phyloP scores from a whole-genome alignment of 768 basidiomycete species.

The Lentinula raphanica region DNA sequence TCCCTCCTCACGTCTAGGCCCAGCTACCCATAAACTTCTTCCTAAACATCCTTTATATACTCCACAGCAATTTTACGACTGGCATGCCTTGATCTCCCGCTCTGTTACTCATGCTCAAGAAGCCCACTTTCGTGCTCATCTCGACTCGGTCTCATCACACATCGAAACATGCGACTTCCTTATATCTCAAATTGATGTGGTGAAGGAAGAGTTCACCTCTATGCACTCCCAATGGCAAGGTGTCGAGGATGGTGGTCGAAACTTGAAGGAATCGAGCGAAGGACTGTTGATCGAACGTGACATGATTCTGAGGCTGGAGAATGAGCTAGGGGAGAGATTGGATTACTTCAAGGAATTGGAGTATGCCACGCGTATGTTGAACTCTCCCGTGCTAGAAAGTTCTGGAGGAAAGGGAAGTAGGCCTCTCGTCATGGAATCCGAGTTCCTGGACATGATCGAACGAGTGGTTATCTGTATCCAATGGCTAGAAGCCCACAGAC shows the following conservation, averaged over 20 bases:
- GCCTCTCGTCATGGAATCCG: constrained; percentile 81
- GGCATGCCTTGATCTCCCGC: constrained; percentile 86
- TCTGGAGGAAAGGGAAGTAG: constrained; percentile 43
- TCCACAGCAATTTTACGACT: constrained; percentile 95
- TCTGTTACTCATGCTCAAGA: constrained; percentile 93
- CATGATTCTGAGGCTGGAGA: constrained; percentile 67
- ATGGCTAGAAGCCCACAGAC: constrained; percentile 79
- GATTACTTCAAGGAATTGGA: constrained; percentile 97
- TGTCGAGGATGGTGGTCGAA: constrained; percentile 91
- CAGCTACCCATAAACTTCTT: constrained; percentile 52
- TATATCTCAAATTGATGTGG: constrained; percentile 63
- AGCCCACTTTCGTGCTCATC: constrained; percentile 83
- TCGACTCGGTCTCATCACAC: constrained; percentile 71
- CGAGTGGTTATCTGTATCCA: constrained; percentile 92
- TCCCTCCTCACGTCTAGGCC: constrained; percentile 31
- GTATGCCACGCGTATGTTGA: constrained; percentile 87
- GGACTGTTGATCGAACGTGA: constrained; percentile 88
- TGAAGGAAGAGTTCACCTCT: constrained; percentile 66
- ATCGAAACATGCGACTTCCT: constrained; percentile 73
- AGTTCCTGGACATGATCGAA: constrained; percentile 95
- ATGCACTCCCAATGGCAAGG: constrained; percentile 84
- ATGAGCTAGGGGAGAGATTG: constrained; percentile 74
- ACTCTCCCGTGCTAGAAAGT: constrained; percentile 50
- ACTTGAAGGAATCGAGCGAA: constrained; percentile 88
- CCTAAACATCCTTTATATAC: constrained; percentile 79